These are phyloP conservation scores for Rhizopogon vulgaris DNA, from an alignment of 768 basidiomycete species.

Conservation along the genomic window DNA sequence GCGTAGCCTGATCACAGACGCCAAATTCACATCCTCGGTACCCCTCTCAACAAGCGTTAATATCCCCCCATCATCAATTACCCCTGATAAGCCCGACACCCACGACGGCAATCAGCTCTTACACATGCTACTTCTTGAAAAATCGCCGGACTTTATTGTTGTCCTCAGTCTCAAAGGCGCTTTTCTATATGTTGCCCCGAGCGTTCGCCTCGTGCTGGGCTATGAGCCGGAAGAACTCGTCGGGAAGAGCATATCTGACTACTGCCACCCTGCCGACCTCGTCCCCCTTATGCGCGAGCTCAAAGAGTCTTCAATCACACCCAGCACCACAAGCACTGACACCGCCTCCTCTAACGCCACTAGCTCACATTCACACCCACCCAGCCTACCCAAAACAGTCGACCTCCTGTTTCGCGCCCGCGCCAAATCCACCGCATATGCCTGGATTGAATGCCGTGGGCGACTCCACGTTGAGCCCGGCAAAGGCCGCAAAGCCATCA, in stretches of 20 bases:
- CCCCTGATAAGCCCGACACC: conserved; percentile 12
- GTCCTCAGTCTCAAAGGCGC: conserved; percentile 90
- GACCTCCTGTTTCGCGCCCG: conserved; percentile 83
- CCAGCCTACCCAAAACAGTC: conserved; percentile 47
- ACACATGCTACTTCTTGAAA: conserved; percentile 56
- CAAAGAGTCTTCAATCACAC: conserved; percentile 54
- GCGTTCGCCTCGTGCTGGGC: conserved; percentile 71
- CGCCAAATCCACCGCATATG: conserved; percentile 52
- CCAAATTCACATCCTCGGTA: conserved; percentile 42
- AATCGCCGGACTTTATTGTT: conserved; percentile 74
- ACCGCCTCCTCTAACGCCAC: not conserved
- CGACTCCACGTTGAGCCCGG: conserved; percentile 87
- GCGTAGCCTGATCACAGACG: conserved; percentile 40
- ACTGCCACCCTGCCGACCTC: conserved; percentile 86
- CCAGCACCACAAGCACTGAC: conserved; percentile 3
- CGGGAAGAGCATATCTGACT: conserved; percentile 69
- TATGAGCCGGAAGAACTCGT: conserved; percentile 83
- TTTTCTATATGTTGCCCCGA: conserved; percentile 89
- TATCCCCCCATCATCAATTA: conserved; percentile 20
- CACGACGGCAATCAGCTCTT: conserved; percentile 40
- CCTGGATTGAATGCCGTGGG: conserved; percentile 92
- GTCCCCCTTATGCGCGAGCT: conserved; percentile 89
- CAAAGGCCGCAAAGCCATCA: conserved; percentile 91
- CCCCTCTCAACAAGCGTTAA: conserved; percentile 37
- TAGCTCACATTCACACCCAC: not conserved